Conservation (phyloP, 257 asterid genomes). For the Euphrasia confusa region DNA sequence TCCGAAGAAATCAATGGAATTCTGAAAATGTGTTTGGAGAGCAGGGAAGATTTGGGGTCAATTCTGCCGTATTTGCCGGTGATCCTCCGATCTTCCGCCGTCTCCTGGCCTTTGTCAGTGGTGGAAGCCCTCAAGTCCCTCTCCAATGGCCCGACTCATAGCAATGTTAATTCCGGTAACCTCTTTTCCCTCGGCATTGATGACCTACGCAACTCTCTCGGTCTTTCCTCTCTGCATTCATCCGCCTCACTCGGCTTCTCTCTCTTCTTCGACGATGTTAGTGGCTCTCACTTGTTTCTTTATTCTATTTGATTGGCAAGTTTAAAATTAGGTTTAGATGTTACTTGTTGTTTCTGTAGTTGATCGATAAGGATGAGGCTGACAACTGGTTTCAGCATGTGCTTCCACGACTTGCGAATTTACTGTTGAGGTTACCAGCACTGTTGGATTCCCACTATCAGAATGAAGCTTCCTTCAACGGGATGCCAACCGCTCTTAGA, state of each 20-base stretch:
- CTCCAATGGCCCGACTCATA: constrained; percentile 59
- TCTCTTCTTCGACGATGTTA: constrained; percentile 77
- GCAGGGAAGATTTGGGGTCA: background rate
- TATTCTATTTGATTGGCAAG: background rate
- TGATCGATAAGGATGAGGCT: constrained; percentile 54
- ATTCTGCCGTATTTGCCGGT: constrained; percentile 1
- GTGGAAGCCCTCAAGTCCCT: constrained; percentile 68
- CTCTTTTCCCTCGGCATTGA: constrained; percentile 56
- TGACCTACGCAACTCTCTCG: constrained; percentile 55
- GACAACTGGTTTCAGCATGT: constrained; percentile 59
- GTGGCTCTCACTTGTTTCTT: background rate
- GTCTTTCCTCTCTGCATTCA: constrained; percentile 31
- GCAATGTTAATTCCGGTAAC: constrained; percentile 69
- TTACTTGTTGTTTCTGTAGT: constrained; percentile 30
- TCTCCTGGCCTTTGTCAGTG: constrained; percentile 54
- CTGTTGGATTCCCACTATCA: constrained; percentile 70
- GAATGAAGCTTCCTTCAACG: constrained; percentile 32
- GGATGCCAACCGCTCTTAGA: constrained; percentile 51
- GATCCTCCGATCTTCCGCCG: constrained; percentile 6
- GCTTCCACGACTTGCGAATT: constrained; percentile 61
- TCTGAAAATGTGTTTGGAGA: background rate
- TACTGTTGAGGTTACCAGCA: constrained; percentile 60
- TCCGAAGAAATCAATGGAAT: too few species aligned
- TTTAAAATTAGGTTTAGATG: background rate
- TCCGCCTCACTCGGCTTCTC: constrained; percentile 57